Conservation (phyloP, 352 stramenopile species). For the Pythium brassicae region DNA sequence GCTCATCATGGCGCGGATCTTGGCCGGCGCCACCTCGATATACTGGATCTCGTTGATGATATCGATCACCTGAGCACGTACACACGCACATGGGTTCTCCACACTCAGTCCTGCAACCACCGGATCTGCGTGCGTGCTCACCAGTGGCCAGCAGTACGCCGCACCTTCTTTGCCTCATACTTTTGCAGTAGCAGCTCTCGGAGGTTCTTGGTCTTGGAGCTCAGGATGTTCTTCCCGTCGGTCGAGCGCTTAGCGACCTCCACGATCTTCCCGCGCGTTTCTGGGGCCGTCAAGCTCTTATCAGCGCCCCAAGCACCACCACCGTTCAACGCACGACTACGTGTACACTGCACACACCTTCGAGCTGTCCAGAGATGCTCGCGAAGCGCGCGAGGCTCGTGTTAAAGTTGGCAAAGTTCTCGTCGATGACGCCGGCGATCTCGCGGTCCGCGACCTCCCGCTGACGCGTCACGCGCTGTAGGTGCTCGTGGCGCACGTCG, state of each 20-base stretch:
- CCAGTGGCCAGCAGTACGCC: neutral
- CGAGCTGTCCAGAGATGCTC: conserved; percentile 67
- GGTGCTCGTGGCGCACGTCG: conserved; percentile 63
- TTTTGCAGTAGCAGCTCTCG: conserved; percentile 76
- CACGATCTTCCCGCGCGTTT: conserved; percentile 62
- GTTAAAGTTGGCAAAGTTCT: conserved; percentile 85
- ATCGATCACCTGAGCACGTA: conserved; percentile 46
- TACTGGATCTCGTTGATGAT: conserved; percentile 84
- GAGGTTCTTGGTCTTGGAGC: conserved; percentile 83
- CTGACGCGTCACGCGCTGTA: conserved; percentile 52
- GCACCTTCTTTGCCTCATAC: conserved; percentile 75
- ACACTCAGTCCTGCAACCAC: too few species aligned
- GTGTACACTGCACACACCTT: conserved; percentile 51
- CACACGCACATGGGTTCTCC: too few species aligned
- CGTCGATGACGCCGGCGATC: conserved; percentile 78
- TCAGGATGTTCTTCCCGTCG: conserved; percentile 76
- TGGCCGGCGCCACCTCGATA: conserved; percentile 63
- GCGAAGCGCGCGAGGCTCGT: conserved; percentile 78
- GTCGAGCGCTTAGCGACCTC: conserved; percentile 64
- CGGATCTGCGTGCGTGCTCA: too few species aligned
- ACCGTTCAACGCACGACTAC: too few species aligned
- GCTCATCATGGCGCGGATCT: conserved; percentile 55
- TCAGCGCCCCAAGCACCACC: neutral
- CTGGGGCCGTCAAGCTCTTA: conserved; percentile 16
- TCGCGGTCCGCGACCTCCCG: conserved; percentile 67